Percentiles rank a stretch among this genome's conserved stretches.
Evolutionary conservation across 2,329 filamentous ascomycete genomes (phyloP).

Genomic region (Pseudogymnoascus sp.): DNA sequence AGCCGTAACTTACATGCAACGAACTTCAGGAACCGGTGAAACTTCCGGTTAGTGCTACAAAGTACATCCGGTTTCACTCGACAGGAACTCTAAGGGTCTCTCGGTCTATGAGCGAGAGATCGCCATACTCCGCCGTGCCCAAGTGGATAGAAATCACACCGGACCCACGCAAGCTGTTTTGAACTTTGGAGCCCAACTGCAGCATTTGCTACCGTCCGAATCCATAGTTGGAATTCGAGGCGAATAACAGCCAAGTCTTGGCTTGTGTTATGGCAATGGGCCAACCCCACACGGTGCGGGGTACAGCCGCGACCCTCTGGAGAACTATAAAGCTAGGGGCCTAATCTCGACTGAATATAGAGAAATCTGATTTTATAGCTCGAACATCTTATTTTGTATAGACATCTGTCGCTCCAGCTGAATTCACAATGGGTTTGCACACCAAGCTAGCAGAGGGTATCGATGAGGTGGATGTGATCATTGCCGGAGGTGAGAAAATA

Average conservation of each 20-base stretch:
- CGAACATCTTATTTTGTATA: neutral
- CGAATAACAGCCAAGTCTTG: neutral
- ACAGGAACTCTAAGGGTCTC: neutral
- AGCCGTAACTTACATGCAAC: neutral
- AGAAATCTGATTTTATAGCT: neutral
- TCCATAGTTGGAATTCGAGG: neutral
- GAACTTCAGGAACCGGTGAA: neutral
- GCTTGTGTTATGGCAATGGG: neutral
- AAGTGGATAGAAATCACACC: neutral
- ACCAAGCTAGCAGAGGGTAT: constrained; percentile 14
- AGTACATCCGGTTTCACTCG: neutral
- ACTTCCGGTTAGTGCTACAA: neutral
- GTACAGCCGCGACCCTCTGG: neutral
- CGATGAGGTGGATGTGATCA: constrained; percentile 19
- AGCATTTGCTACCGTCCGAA: neutral
- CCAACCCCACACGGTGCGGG: neutral
- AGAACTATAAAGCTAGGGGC: neutral
- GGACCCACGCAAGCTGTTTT: neutral
- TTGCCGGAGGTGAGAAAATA: constrained; percentile 16
- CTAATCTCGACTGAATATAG: neutral
- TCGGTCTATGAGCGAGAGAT: neutral
- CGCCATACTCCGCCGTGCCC: neutral
- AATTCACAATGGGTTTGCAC: constrained; percentile 14
- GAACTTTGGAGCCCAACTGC: neutral
- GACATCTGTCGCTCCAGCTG: neutral